Evolutionary conservation across 2,329 filamentous ascomycete genomes (phyloP).

Genomic region (Clarireedia homoeocarpa): DNA sequence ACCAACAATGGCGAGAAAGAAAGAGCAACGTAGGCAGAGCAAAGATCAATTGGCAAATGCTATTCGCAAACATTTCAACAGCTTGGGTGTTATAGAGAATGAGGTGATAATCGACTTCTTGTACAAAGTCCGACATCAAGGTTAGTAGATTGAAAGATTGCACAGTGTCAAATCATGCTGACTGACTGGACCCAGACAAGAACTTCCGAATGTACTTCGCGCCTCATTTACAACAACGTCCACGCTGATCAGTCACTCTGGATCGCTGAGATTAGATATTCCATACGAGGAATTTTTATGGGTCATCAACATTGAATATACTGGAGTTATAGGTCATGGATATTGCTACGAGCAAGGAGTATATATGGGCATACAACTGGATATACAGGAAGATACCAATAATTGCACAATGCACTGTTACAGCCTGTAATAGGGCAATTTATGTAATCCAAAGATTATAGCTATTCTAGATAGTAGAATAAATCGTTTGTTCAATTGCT

Average conservation of each 20-base stretch:
- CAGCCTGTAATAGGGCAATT: no score
- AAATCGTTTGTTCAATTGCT: no score
- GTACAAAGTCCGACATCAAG: constrained; percentile 31
- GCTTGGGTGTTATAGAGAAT: constrained; percentile 68
- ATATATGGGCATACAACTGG: no score
- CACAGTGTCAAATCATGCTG: constrained; percentile 9
- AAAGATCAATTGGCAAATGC: constrained; percentile 65
- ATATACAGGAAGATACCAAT: no score
- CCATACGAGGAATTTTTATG: no score
- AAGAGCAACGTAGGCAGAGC: constrained; percentile 56
- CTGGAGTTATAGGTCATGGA: no score
- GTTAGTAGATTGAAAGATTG: constrained; percentile 13
- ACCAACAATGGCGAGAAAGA: constrained; percentile 65
- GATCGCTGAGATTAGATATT: no score
- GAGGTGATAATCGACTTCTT: constrained; percentile 63
- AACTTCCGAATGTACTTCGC: constrained; percentile 33
- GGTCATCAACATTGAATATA: no score
- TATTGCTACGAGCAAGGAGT: no score
- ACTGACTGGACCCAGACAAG: constrained; percentile 27
- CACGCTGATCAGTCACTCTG: not conserved
- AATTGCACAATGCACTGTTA: no score
- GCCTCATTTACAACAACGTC: constrained; percentile 23
- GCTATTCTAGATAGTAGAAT: no score
- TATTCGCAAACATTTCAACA: constrained; percentile 79
- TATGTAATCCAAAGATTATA: no score